Evolutionary conservation across 2,329 filamentous ascomycete species (phyloP), one percentile per base, ranked within the genome.

Genomic region (Neospermospora avenae): DNA sequence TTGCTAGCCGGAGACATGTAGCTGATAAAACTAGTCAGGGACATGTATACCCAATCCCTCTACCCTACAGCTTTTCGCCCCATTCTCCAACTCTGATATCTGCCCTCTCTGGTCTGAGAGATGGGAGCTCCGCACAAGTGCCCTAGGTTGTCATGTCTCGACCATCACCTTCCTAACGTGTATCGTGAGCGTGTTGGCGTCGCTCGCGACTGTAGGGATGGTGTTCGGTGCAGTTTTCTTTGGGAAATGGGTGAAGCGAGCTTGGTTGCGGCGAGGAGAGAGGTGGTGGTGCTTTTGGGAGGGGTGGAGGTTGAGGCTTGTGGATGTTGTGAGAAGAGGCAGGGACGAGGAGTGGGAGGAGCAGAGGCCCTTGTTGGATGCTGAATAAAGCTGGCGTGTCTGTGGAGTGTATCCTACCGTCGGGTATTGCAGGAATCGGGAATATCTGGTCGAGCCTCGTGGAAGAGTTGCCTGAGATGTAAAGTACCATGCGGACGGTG

Each of bases 41-140:
- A 77, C 79, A 0, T 85, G 82, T 68, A 77, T 84, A 1, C 82
- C 82, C 22, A 84, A 83, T 62, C 71, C 74, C 16, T 70, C 78
- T 59, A 57, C 63, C 0, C 68, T 82, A 10, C 79, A 76, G 0
- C 67, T 81, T 31, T 72, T 84, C 16, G 81, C 81, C 2, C 82
- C 82, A 1, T 77, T 78, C 2, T 79, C 75, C 66, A 74, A 83
- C 58, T 72, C 77, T 42, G 70, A 79, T 53, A 74, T 83, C 4
- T 85, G 82, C 63, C 83, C 82, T 6, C 75, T 82, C 61, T 77
- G 75, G 75, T 76, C 76, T 5, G 79, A 79, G 69, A 67, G 75
- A 18, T 78, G 76, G 77, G 77, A 78, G 61, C 54, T 79, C 6
- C 71, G 77, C 18, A 75, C 76, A 20, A 69, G 65, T 7, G 71